Evolutionary conservation across 352 stramenopile species (phyloP), one percentile per base, ranked within the genome.

Genomic region (Pilasporangium apinafurcum): DNA sequence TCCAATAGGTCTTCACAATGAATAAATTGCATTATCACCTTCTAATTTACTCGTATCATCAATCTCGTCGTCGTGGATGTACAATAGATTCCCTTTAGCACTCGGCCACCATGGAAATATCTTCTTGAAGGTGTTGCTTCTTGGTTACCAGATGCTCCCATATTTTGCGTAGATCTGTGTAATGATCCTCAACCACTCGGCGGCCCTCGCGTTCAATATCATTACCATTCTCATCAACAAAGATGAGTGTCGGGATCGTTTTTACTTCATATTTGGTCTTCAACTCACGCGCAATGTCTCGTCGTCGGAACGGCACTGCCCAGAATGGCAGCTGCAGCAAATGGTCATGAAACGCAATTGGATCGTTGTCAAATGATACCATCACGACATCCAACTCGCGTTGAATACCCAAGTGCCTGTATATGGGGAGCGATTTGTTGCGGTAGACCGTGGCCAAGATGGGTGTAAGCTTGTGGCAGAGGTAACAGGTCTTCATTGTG

Each of bases 231-330:
- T 67, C 54, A 44, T 85, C 65, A 39, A 85, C 67, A 28, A 85
- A 85, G 35, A 85, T 71, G 45, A 85, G 72, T 34, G 66, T 65
- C 47, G 72, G 72, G 46, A 85, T 83, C 42, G 57, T 80, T 59
- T 80, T 81, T n/a, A 83, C 67, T 22, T 85, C 66, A 57, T 85
- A 83, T 44, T 64, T 62, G 48, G 75, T 78, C 64, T 69, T 72
- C 22, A 85, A 44, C 33, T 81, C 66, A 48, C 78, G 68, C 21
- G 71, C 66, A 18, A 67, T 47, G 14, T 81, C 64, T 17, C 62
- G 68, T 7, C 59, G 61, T n/a, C 62, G 53, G 27, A 79, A 81
- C 7, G 72, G 72, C 38, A 85, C 53, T 4, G 66, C 72, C 32
- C 68, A 58, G 54, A 81, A 85, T 38, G 72, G 72, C 30, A 58